Conservation (phyloP, 2,329 filamentous ascomycete species). For the Mariannaea elegans region DNA sequence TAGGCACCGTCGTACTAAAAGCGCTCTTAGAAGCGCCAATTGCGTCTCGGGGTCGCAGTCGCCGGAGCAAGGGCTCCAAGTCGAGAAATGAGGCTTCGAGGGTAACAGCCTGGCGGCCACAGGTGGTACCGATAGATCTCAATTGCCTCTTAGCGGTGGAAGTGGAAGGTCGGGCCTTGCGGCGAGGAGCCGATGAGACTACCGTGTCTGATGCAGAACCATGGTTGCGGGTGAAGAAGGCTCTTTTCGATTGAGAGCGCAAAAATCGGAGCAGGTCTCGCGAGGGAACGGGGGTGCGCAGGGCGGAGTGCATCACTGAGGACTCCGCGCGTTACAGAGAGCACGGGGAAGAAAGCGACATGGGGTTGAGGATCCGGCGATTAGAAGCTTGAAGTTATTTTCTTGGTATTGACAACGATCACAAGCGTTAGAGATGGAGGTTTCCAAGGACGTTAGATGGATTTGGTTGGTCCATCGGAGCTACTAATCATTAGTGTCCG, state of each 20-base stretch:
- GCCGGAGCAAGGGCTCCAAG: constrained; percentile 32
- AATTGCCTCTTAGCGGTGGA: constrained; percentile 22
- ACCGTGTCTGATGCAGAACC: constrained; percentile 39
- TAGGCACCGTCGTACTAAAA: constrained; percentile 43
- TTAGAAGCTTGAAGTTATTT: constrained; percentile 4
- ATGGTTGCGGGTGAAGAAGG: constrained; percentile 59
- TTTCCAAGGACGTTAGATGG: constrained; percentile 9
- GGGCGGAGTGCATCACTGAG: constrained; percentile 54
- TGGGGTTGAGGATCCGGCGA: background rate
- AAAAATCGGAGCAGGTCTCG: constrained; percentile 75
- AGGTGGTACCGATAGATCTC: constrained; percentile 21
- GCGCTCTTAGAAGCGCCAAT: constrained; percentile 22
- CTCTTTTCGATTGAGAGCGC: constrained; percentile 71
- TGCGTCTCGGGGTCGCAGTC: constrained; percentile 19
- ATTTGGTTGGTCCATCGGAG: constrained; percentile 9
- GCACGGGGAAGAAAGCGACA: constrained; percentile 30
- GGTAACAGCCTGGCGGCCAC: constrained; percentile 24
- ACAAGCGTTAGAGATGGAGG: constrained; percentile 19
- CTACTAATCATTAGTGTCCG: background rate
- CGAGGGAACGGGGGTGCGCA: constrained; percentile 60
- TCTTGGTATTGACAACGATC: constrained; percentile 15
- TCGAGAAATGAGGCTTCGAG: constrained; percentile 45
- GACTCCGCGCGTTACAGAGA: constrained; percentile 16
- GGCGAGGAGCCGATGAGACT: constrained; percentile 26
- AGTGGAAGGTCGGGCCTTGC: constrained; percentile 29